Evolutionary conservation across 169 alveolate species (phyloP).

Genomic region (Nephromyces sp.): DNA sequence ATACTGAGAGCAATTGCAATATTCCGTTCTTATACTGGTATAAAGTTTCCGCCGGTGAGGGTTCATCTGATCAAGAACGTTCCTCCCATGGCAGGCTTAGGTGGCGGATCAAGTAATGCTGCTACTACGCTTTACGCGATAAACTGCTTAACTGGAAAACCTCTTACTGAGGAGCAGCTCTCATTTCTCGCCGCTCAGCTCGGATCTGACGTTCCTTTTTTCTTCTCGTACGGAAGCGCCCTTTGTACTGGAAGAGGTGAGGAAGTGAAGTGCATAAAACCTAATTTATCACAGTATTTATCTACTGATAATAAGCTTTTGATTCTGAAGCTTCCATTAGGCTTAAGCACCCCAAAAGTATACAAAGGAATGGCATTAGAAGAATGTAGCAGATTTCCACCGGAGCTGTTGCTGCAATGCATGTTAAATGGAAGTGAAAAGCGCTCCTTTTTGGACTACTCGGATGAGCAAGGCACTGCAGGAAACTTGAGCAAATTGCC

Average conservation of each 20-base stretch:
- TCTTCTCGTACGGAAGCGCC: constrained; percentile 10
- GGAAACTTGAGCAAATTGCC: not conserved
- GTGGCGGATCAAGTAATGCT: constrained; percentile 19
- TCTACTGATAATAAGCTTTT: too few relatives aligned
- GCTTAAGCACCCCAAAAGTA: not conserved
- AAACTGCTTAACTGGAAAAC: not conserved
- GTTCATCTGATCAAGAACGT: not conserved
- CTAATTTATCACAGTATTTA: too few relatives aligned
- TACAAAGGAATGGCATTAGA: not conserved
- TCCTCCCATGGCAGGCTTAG: constrained; percentile 17
- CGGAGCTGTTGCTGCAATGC: not conserved
- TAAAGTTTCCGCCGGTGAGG: not conserved
- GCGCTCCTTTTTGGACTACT: too few relatives aligned
- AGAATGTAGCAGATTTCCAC: not conserved
- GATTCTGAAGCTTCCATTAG: not conserved
- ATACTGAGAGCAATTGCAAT: constrained; percentile 5
- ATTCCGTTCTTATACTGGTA: constrained; percentile 8
- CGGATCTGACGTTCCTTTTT: constrained; percentile 8
- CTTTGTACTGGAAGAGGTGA: constrained; percentile 18
- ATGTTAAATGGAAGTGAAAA: not conserved
- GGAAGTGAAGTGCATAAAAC: constrained; percentile 1
- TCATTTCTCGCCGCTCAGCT: not conserved
- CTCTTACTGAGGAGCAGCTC: not conserved
- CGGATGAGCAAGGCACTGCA: too few relatives aligned
- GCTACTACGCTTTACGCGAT: constrained; percentile 21